Evolutionary conservation across 768 basidiomycete genomes (phyloP).

Genomic region (Lactarius pseudohatsudake): DNA sequence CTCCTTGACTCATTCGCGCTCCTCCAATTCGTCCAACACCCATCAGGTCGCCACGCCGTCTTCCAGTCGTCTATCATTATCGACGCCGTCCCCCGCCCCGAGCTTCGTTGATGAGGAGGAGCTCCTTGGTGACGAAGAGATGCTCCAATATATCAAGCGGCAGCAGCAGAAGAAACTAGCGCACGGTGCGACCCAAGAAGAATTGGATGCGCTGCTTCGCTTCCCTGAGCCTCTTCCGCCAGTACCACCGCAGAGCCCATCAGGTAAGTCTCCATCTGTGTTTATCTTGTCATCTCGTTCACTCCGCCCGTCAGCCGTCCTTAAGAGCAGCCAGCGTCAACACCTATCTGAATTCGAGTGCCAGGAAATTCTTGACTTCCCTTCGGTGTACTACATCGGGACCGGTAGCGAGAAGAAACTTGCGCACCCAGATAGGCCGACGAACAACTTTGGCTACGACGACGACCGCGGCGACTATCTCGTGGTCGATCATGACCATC

Average conservation of each 20-base stretch:
- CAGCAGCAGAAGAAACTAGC: slow-evolving; percentile 88
- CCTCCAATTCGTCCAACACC: slow-evolving; percentile 53
- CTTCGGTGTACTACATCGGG: slow-evolving; percentile 80
- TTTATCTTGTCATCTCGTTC: background rate
- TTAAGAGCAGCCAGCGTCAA: slow-evolving; percentile 64
- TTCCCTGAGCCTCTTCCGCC: slow-evolving; percentile 92
- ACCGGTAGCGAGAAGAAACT: slow-evolving; percentile 79
- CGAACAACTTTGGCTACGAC: slow-evolving; percentile 94
- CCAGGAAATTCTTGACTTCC: slow-evolving; percentile 88
- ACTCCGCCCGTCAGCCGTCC: slow-evolving; percentile 46
- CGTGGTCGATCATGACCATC: slow-evolving; percentile 86
- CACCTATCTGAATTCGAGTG: slow-evolving; percentile 85
- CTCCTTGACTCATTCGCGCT: slow-evolving; percentile 56
- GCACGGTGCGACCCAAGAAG: slow-evolving; percentile 78
- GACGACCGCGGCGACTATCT: slow-evolving; percentile 98
- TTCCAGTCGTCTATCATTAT: slow-evolving; percentile 71
- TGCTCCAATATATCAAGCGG: slow-evolving; percentile 89
- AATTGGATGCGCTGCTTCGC: slow-evolving; percentile 82
- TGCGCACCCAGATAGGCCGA: slow-evolving; percentile 66
- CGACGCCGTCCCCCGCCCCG: slow-evolving; percentile 82
- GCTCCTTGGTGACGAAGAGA: slow-evolving; percentile 90
- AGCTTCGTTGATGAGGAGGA: slow-evolving; percentile 84
- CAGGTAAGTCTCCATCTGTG: slow-evolving; percentile 50
- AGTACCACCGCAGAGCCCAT: slow-evolving; percentile 58
- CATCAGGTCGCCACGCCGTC: slow-evolving; percentile 61